Conservation (phyloP, 2,329 filamentous ascomycete species). For the Tothia fuscella region DNA sequence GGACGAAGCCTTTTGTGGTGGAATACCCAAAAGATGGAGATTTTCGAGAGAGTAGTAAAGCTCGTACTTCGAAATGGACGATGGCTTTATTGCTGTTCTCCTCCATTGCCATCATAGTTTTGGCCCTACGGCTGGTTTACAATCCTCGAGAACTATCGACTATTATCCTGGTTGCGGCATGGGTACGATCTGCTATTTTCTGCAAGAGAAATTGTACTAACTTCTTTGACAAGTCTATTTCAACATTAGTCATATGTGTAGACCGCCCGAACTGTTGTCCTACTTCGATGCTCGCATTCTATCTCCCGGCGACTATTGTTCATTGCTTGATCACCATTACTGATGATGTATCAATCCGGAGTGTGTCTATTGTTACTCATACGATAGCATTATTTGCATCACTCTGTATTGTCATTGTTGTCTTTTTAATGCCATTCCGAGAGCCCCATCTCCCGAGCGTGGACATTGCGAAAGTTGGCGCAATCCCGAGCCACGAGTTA, state of each 20-base stretch:
- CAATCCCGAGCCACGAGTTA: constrained; percentile 43
- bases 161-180: constrained; percentile 1
- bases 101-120: constrained; percentile 17
- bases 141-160: constrained; percentile 13
- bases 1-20: constrained; percentile 40
- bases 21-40: constrained; percentile 25
- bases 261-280: constrained; percentile 32
- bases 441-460: constrained; percentile 41
- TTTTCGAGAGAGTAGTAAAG: constrained; percentile 24
- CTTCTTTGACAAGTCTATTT: constrained; percentile 13
- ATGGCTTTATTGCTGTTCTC: constrained; percentile 18
- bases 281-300: constrained; percentile 26
- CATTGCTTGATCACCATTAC: constrained; percentile 24
- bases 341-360: constrained; percentile 17
- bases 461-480: constrained; percentile 48
- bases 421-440: constrained; percentile 59
- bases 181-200: not conserved
- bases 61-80: constrained; percentile 20
- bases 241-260: constrained; percentile 23
- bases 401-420: constrained; percentile 34
- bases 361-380: constrained; percentile 23
- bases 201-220: too few relatives aligned
- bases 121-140: constrained; percentile 19
- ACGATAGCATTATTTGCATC: constrained; percentile 28
- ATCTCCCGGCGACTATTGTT: constrained; percentile 20